These are phyloP conservation scores for Arabidopsis suecica DNA, from an alignment of 345 rosid species.

Conservation along the genomic window DNA sequence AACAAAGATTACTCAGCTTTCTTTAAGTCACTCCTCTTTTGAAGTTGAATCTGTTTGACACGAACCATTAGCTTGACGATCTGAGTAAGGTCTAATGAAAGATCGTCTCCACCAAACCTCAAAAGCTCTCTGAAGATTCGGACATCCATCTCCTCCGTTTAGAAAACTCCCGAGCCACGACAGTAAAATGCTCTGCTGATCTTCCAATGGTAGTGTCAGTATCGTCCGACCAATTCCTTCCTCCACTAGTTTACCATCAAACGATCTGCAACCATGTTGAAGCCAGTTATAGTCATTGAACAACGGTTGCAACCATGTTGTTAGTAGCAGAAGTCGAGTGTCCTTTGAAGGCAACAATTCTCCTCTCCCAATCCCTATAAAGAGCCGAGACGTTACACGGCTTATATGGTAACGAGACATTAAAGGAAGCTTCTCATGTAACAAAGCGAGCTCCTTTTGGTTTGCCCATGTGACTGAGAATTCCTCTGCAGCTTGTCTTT, in stretches of 20 bases:
- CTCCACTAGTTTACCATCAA: slow-evolving; percentile 89
- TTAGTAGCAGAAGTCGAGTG: slow-evolving; percentile 67
- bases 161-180: slow-evolving; percentile 87
- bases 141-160: slow-evolving; percentile 89
- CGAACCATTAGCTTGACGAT: slow-evolving; percentile 37
- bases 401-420: slow-evolving; percentile 86
- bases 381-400: slow-evolving; percentile 77
- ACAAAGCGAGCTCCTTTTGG: slow-evolving; percentile 70
- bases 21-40: slow-evolving; percentile 40
- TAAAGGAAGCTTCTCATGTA: slow-evolving; percentile 72
- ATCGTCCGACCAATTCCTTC: slow-evolving; percentile 97
- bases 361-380: slow-evolving; percentile 92
- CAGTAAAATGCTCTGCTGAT: slow-evolving; percentile 84
- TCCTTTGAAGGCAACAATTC: slow-evolving; percentile 89
- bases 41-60: slow-evolving; percentile 37
- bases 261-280: slow-evolving; percentile 85
- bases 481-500: slow-evolving; percentile 84
- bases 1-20: slow-evolving; percentile 29
- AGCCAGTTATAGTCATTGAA: slow-evolving; percentile 94
- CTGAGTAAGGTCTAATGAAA: slow-evolving; percentile 74
- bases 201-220: slow-evolving; percentile 86
- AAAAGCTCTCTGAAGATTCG: slow-evolving; percentile 93
- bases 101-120: slow-evolving; percentile 99
- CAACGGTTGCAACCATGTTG: slow-evolving; percentile 91
- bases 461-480: slow-evolving; percentile 79